A percentile compares a stretch with the other conserved stretches of the same genome.
Conservation (phyloP, 495 filamentous ascomycete species). For the Darksidea phi region DNA sequence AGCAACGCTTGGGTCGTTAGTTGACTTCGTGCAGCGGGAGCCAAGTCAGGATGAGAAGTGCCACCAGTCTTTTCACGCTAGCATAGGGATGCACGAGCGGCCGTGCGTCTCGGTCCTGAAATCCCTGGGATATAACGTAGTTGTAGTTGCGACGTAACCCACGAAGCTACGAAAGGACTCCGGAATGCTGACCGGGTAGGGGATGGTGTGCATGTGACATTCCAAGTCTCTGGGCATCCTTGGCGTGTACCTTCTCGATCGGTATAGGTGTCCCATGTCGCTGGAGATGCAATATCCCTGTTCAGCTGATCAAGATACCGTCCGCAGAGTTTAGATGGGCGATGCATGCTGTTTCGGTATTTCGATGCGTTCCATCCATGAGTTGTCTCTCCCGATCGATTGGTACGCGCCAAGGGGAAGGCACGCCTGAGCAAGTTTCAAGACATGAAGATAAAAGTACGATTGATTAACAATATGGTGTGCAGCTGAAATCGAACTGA, state of each 20-base stretch:
- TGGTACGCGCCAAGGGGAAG: not conserved
- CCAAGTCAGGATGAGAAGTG: conserved; percentile 13
- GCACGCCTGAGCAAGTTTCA: conserved; percentile 13
- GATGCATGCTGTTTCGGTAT: too few relatives aligned
- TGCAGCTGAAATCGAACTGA: too few relatives aligned
- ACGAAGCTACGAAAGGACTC: not conserved
- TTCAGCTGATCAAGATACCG: not conserved
- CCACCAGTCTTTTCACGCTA: conserved; percentile 4
- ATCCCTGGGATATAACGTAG: not conserved
- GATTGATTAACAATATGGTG: too few relatives aligned
- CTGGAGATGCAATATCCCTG: not conserved
- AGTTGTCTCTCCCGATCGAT: too few relatives aligned
- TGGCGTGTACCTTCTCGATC: not conserved
- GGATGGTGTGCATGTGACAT: not conserved
- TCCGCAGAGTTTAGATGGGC: too few relatives aligned
- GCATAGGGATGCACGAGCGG: not conserved
- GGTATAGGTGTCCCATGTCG: too few relatives aligned
- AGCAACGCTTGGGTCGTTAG: not conserved
- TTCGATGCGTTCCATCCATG: too few relatives aligned
- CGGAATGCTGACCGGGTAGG: not conserved
- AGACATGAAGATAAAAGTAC: conserved; percentile 1
- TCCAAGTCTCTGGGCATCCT: not conserved
- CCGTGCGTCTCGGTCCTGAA: not conserved
- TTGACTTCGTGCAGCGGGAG: conserved; percentile 14
- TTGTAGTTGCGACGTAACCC: not conserved